Conservation (phyloP, 441 rosid genomes). For the Eutrema salsugineum region DNA sequence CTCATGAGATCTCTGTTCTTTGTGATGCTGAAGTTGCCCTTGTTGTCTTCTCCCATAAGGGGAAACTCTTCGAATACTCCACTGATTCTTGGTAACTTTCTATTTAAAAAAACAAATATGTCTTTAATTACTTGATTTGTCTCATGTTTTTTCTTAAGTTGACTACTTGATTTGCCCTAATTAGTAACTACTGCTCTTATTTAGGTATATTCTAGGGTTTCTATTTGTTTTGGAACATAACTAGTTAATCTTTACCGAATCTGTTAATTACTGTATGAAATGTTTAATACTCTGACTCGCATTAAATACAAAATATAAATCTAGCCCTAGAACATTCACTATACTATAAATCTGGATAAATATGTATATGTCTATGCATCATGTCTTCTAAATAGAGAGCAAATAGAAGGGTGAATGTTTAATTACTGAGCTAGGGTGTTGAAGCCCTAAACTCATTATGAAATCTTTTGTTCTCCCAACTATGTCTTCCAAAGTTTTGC, state of each 20-base stretch:
- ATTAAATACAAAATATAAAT: background rate
- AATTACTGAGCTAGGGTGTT: background rate
- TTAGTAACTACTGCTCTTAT: constrained; percentile 16
- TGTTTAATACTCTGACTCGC: background rate
- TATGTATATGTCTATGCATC: background rate
- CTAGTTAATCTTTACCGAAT: background rate
- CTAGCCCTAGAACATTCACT: constrained; percentile 9
- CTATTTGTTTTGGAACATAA: background rate
- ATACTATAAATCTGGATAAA: background rate
- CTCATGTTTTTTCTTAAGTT: background rate
- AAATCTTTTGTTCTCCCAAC: background rate
- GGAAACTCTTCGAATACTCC: constrained; percentile 51
- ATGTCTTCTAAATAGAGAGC: background rate
- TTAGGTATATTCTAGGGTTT: constrained; percentile 5
- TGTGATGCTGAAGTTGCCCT: constrained; percentile 55
- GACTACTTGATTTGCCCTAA: constrained; percentile 28
- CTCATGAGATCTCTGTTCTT: constrained; percentile 63
- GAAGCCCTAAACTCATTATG: background rate
- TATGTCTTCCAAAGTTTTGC: background rate
- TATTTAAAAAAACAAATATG: background rate
- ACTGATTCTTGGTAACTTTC: constrained; percentile 43
- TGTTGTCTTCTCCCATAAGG: constrained; percentile 51
- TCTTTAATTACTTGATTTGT: background rate
- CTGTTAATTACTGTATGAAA: background rate
- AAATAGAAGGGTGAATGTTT: background rate